Evolutionary conservation across 75 land plant species (phyloP), one percentile per base, ranked within the genome.

Genomic region (Sequoiadendron giganteum): DNA sequence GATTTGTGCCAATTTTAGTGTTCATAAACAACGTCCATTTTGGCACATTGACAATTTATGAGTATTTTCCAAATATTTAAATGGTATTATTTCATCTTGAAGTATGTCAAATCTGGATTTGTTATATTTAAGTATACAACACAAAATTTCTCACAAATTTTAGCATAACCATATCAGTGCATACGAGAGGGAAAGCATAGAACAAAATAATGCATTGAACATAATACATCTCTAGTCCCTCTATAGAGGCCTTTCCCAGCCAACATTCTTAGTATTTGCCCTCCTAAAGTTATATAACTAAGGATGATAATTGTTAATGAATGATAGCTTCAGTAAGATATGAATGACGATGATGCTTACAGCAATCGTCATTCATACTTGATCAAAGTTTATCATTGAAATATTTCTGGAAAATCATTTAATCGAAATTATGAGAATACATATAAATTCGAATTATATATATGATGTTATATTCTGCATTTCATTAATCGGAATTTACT

Each of bases 141-240:
- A 72, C 34, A n/a, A 72, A 72, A 72, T 30, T 72, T 14, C 34
- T 10, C 10, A n/a, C 52, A 49, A 10, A 49, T 49, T 49, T 49
- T 49, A 49, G 10, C 52, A 7, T 47, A n/a, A n/a, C 8, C 28
- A 68, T 70, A 25, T 70, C n/a, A 72, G 34, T 32, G n/a, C 8
- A 30, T n/a, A 72, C 3, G 2, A 72, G 32, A n/a, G n/a, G 9
- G 76, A 72, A 72, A 72, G 30, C 30, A n/a, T 72, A 28, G 10
- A 72, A 72, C 34, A 72, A 72, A 72, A 72, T 72, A 30, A 72
- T 72, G 75, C 32, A 72, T n/a, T 72, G 76, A n/a, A 72, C 76
- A 32, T n/a, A 30, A 28, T 72, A 72, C 11, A 72, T n/a, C 36
- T 72, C 30, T 30, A 72, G 10, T 2, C 34, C 76, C 65, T 58